These are phyloP conservation scores for Tricharina praecox DNA, from an alignment of 495 filamentous ascomycete species.

Conservation along the genomic window DNA sequence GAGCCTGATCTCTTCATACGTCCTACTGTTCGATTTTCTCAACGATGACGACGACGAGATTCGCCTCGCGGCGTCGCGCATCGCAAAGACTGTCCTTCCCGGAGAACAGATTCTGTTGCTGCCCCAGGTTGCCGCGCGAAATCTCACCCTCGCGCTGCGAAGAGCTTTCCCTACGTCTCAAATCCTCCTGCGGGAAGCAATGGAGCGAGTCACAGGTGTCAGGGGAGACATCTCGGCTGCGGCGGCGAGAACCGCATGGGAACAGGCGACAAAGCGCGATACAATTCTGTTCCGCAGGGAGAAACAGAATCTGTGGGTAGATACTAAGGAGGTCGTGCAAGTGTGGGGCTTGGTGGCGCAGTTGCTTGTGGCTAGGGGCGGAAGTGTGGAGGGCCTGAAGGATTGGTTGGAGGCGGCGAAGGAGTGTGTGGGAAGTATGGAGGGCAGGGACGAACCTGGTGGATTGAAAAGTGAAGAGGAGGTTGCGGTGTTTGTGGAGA, in stretches of 20 bases:
- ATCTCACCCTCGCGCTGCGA: conserved; percentile 17
- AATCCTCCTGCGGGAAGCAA: conserved; percentile 27
- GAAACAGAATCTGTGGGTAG: conserved; percentile 79
- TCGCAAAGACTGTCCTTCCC: conserved; percentile 26
- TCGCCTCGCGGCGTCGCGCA: conserved; percentile 45
- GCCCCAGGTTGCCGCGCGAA: conserved; percentile 29
- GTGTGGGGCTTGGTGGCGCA: conserved; percentile 4
- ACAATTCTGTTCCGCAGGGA: conserved; percentile 68
- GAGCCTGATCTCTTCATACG: conserved; percentile 27
- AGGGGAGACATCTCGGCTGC: too few species aligned
- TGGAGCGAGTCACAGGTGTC: conserved; percentile 10
- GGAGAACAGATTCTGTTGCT: conserved; percentile 22
- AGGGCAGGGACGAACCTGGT: conserved; percentile 11
- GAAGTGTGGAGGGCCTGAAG: conserved; percentile 5
- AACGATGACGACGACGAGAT: conserved; percentile 88
- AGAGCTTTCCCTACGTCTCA: conserved; percentile 23
- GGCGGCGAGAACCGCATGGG: conserved; percentile 34
- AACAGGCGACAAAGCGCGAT: conserved; percentile 40
- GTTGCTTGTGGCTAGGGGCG: conserved; percentile 1
- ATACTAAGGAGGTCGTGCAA: conserved; percentile 48
- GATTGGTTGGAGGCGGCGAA: conserved; percentile 18
- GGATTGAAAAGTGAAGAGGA: conserved; percentile 10
- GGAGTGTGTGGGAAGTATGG: background rate
- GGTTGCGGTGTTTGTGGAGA: conserved; percentile 9
- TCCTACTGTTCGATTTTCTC: conserved; percentile 45